phyloP scores from a whole-genome alignment of 352 stramenopile genomes.

The Albugo laibachii region DNA sequence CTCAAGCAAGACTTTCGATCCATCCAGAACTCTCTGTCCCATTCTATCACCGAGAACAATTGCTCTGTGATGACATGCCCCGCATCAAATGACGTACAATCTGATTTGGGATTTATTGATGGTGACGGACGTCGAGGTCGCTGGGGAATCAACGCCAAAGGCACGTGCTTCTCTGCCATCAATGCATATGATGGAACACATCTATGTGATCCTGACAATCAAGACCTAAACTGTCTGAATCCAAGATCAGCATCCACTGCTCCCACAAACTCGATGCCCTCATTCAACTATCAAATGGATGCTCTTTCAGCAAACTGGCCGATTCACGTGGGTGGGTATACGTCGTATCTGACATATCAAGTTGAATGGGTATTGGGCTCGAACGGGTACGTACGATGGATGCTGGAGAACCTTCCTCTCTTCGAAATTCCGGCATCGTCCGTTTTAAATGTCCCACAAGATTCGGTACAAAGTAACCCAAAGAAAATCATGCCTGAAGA shows the following conservation, averaged over 20 bases:
- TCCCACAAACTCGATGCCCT: conserved; percentile 2
- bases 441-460: conserved; percentile 6
- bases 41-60: conserved; percentile 24
- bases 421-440: conserved; percentile 6
- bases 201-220: conserved; percentile 27
- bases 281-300: conserved; percentile 14
- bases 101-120: conserved; percentile 20
- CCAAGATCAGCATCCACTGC: conserved; percentile 9
- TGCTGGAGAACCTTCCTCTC: conserved; percentile 3
- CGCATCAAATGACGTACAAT: conserved; percentile 28
- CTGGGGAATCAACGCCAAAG: conserved; percentile 43
- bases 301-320: conserved; percentile 6
- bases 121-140: conserved; percentile 14
- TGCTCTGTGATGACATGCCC: conserved; percentile 21
- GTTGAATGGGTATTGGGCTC: conserved; percentile 10
- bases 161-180: conserved; percentile 33
- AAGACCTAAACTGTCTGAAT: conserved; percentile 12
- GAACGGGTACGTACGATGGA: conserved; percentile 8
- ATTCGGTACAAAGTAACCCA: conserved; percentile 6
- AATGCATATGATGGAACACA: conserved; percentile 34
- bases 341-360: conserved; percentile 22
- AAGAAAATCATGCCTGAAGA: conserved; percentile 15
- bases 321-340: conserved; percentile 2
- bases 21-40: conserved; percentile 15
- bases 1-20: conserved; percentile 17